Base-by-base conservation (phyloP, 257 asterid genomes). In the Scutellaria barbata region DNA sequence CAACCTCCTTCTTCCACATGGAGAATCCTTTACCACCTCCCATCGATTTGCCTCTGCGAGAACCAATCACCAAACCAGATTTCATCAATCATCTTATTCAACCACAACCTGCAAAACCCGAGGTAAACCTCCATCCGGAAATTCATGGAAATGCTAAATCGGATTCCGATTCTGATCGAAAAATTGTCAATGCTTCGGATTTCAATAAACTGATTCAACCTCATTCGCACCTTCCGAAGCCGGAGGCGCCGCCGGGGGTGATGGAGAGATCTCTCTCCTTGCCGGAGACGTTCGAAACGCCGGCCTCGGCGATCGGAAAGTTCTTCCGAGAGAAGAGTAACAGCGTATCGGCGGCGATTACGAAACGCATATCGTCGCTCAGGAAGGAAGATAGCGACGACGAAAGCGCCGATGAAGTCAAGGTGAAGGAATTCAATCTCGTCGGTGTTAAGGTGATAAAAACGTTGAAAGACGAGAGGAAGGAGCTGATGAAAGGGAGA, bases 271-370 rank as follows among this genome's bases (percentile, higher is more conserved):
- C 95, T 16, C 33, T 47, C 10, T 85, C 98, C 37, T 52, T 57
- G 74, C 89, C 92, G 75, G 92, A 79, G 51, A 70, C 69, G 57
- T 62, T 81, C 51, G 93, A 88, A 2, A 69, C 85, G 13, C 86
- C 92, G 80, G 88, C 88, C 56, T 76, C 83, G 80, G 87, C 87
- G 12, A 85, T 92, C 79, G 92, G 96, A 7, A 94, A 94, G 69
- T 94, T 91, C 74, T 43, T 94, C 8, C 85, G 89, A n/a, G 87
- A 89, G 52, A 94, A 89, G 79, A 89, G 95, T 57, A 77, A 67
- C 68, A 90, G 96, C 80, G 80, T 92, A 42, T 90, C 97, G 39
- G 81, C 87, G 8, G 97, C 89, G 30, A 81, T 94, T 8, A 83
- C 96, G 13, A 89, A 82, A 84, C 87, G 96, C 41, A 58, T 89